Percentiles rank a stretch among this genome's conserved stretches.
Evolutionary conservation across 192 early-diverging fungal species (phyloP).

Genomic region (Podila epigama): DNA sequence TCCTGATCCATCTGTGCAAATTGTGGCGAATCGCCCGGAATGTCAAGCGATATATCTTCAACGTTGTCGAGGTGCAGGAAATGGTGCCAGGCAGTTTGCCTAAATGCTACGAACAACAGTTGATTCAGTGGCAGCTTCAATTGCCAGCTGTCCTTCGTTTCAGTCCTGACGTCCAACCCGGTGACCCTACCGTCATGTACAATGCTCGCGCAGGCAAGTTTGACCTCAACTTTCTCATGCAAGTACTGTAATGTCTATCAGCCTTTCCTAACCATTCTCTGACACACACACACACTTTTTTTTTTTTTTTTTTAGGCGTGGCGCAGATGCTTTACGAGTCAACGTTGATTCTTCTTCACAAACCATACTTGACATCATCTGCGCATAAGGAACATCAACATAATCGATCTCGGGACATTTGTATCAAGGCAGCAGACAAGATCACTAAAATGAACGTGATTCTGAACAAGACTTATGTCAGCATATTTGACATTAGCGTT

Average conservation of each 20-base stretch:
- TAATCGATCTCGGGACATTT: conserved; percentile 34
- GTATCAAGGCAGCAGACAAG: conserved; percentile 35
- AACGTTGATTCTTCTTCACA: conserved; percentile 34
- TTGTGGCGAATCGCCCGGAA: conserved; percentile 37
- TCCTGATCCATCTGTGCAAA: conserved; percentile 29
- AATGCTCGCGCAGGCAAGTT: conserved; percentile 36
- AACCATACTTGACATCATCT: conserved; percentile 15
- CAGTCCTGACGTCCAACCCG: conserved; percentile 19
- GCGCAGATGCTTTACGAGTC: conserved; percentile 42
- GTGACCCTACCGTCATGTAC: conserved; percentile 15
- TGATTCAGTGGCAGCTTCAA: conserved; percentile 44
- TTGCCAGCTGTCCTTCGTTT: conserved; percentile 31
- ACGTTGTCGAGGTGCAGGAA: conserved; percentile 23
- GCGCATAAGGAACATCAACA: conserved; percentile 8
- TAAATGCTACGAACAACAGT: conserved; percentile 37
- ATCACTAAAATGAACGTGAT: conserved; percentile 26
- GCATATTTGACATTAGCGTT: conserved; percentile 16
- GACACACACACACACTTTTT: background rate
- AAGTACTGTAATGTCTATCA: no score
- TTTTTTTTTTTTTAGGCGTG: conserved; percentile 9
- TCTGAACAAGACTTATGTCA: conserved; percentile 16
- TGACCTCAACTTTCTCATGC: background rate
- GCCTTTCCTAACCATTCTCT: background rate
- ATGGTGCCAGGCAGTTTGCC: conserved; percentile 44
- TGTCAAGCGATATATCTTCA: conserved; percentile 44